Evolutionary conservation across 352 stramenopile genomes (phyloP).

Genomic region (Globisporangium cederbergense): DNA sequence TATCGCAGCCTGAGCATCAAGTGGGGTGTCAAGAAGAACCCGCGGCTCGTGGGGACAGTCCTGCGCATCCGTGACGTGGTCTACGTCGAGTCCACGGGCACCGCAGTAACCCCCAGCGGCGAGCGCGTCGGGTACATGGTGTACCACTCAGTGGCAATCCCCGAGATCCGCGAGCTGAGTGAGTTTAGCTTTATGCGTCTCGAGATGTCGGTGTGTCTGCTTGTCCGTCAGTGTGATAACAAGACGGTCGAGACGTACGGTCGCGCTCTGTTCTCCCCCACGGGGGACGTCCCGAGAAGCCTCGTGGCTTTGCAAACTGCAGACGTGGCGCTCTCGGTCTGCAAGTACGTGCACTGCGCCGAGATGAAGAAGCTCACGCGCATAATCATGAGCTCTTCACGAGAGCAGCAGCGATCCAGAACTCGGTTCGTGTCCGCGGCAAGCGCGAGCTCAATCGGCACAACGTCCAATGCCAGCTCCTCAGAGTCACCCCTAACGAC

Average conservation of each 20-base stretch:
- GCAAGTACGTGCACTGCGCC: constrained; percentile 22
- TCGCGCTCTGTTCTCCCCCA: too few relatives aligned
- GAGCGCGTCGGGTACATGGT: constrained; percentile 55
- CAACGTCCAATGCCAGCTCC: too few relatives aligned
- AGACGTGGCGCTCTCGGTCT: background rate
- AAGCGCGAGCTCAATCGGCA: too few relatives aligned
- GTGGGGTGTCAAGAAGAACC: constrained; percentile 47
- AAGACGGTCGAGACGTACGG: constrained; percentile 33
- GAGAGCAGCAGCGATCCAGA: too few relatives aligned
- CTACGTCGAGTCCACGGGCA: constrained; percentile 51
- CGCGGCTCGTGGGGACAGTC: constrained; percentile 31
- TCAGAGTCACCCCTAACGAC: too few relatives aligned
- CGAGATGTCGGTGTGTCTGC: constrained; percentile 35
- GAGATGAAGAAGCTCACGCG: constrained; percentile 42
- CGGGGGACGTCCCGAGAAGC: background rate
- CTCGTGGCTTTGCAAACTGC: background rate
- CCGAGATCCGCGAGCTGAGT: constrained; percentile 28
- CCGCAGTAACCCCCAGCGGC: constrained; percentile 29
- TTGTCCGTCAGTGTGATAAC: constrained; percentile 29
- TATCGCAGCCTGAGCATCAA: constrained; percentile 43
- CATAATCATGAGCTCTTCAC: constrained; percentile 17
- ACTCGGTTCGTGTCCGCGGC: too few relatives aligned
- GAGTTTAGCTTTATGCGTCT: constrained; percentile 32
- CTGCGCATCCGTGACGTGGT: constrained; percentile 59
- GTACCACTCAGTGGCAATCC: constrained; percentile 39